Base-by-base conservation (phyloP, 2,329 filamentous ascomycete species). In the Leptographium flavum region DNA sequence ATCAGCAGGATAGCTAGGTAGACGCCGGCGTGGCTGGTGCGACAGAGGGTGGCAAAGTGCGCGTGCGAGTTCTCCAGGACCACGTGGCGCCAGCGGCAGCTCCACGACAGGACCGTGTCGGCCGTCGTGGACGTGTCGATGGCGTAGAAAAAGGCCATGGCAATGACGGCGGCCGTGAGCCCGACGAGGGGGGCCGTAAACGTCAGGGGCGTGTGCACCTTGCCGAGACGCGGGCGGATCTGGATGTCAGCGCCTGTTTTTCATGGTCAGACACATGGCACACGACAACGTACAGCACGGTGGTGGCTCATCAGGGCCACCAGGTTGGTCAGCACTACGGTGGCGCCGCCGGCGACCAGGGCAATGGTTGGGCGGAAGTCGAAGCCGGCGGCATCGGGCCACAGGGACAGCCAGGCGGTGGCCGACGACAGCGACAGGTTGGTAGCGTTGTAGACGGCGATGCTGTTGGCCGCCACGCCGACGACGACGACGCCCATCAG, bases 51-150 rank as follows among this genome's bases (percentile, higher is more conserved):
- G 15, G 64, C 67, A 54, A 76, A 81, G 54, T 74, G 63, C 27
- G 77, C 75, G 49, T 67, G 59, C 31, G n/a, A n/a, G n/a, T 61
- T 55, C 15, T 54, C 53, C 72, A 79, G 77, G 48, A 60, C 57
- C n/a, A 78, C 61, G 21, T 63, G 54, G 9, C 61, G 59, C 76
- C 76, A 81, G 50, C 73, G 73, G 58, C 76, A 81, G 35, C 68
- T 72, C 76, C 76, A 81, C 58, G 72, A 76, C 55, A 78, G 65
- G 11, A 80, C 59, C 7, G 73, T 75, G 55, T 76, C 73, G 47
- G 63, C 61, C 9, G 63, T 64, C 14, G 59, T 60, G 4, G 75
- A 78, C 17, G 66, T 58, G 52, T 77, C 73, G 57, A 74, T 64
- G 45, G 64, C 64, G 54, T 77, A 80, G 57, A 74, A 77, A 58